Base-by-base conservation (phyloP, 805 yeast genomes). In the Vanderwaltozyma yarrowii region DNA sequence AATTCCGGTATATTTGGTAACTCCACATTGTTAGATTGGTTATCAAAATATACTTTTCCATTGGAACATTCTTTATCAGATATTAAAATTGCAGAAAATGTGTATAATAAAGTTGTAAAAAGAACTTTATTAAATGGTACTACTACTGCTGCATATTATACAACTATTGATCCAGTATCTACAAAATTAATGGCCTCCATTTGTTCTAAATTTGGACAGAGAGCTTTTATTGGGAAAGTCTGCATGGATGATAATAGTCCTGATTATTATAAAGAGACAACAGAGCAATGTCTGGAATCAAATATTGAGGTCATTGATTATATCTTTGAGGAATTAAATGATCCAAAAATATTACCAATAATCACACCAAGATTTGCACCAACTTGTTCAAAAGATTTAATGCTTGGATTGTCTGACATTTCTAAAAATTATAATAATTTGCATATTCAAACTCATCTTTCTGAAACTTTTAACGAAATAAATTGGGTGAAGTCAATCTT, bases 291-390 rank as follows among this genome's bases (percentile, higher is more conserved):
- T 27, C 56, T 78, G 30, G 50, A 60, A 15, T 68, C 78, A 4
- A 83, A 83, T 45, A 45, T 64, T 13, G 59, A 65, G 5, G 75
- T 86, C 3, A 68, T 83, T 3, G 65, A 72, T 9, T 78, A 80
- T 52, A 67, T 85, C 27, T 52, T 60, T 14, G 44, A 58, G 35
- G 83, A 80, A 43, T 79, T 84, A 2, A 44, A 48, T 0, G 65
- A 69, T 26, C 70, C 72, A 15, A 49, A 66, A 3, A 70, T 89
- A 13, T 64, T 70, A 36, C 95, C 97, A 0, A 77, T 88, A 12
- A 47, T 89, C 10, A 89, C 97, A 2, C 97, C 98, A 8, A 65
- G 98, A 41, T 89, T 89, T 65, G 97, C 97, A 0, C 95, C 95
- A 2, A 74, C 83, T 15, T 89, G 96, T 54, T 68, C 85, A 3